Base-by-base conservation (phyloP, 2,329 filamentous ascomycete genomes). In the Dactylonectria estremocensis region DNA sequence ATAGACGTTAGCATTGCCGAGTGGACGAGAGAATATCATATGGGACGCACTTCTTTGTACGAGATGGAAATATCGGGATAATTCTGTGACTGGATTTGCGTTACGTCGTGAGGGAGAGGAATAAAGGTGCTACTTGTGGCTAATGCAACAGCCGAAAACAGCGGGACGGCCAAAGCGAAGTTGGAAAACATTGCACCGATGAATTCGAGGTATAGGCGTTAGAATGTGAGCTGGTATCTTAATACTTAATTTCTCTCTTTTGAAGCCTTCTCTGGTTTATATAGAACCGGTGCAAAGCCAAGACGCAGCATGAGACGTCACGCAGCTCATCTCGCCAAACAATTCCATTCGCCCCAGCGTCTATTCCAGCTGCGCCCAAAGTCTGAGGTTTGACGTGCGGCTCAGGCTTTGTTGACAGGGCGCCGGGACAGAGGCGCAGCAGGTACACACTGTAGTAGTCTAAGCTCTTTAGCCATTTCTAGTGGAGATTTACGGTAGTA, bases 21-120 rank as follows among this genome's bases (percentile, higher is more conserved):
- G 13, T 3, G 20, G 24, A n/a, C 3, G 5, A 14, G 31, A 3
- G n/a, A 1, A 5, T 14, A 13, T 8, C 11, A 14, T 6, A 16
- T 28, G 16, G 1, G 10, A 11, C 31, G 33, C 16, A 76, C 75
- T 62, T 73, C 49, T 52, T 77, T 77, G 48, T 74, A 77, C 0
- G 72, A 68, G 45, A 77, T 70, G 14, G 64, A 66, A 3, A 69
- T 69, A 3, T 73, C 74, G 3, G 60, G 62, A 48, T 68, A 71
- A 28, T 57, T 63, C 1, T 22, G 31, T 9, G 60, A 63, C 5
- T 63, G 60, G 33, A 63, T n/a, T 5, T 43, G 13, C 0, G 60
- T 63, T 22, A 63, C 31, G 9, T 49, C 60, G 14, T 40, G 33
- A 3, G 60, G 52, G 3, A 50, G n/a, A 5, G 60, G 53, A 13